Evolutionary conservation across 2,329 filamentous ascomycete species (phyloP).

Genomic region (Madurella mycetomatis): DNA sequence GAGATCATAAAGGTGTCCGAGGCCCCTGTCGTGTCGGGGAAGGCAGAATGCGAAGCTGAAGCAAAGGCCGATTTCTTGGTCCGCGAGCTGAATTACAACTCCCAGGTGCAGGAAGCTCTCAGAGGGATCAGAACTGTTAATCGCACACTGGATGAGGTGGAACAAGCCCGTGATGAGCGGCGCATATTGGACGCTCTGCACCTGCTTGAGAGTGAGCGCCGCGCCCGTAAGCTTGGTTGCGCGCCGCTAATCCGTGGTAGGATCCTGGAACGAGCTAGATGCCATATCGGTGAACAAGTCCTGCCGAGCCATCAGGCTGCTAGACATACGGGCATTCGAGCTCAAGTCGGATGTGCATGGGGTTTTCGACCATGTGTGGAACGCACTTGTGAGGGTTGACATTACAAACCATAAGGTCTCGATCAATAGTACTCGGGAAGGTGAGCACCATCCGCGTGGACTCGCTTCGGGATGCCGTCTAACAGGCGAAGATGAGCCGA

Average conservation of each 20-base stretch:
- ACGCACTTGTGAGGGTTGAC: conserved; percentile 60
- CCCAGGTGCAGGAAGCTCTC: conserved; percentile 51
- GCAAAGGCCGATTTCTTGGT: conserved; percentile 53
- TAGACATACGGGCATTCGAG: conserved; percentile 61
- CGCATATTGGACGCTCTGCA: conserved; percentile 54
- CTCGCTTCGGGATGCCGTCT: conserved; percentile 20
- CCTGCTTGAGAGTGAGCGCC: conserved; percentile 49
- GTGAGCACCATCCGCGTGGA: conserved; percentile 34
- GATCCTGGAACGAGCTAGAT: conserved; percentile 55
- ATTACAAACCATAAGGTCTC: conserved; percentile 49
- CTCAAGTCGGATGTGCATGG: conserved; percentile 63
- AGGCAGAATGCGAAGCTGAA: conserved; percentile 49
- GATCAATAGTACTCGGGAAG: conserved; percentile 49
- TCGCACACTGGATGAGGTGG: conserved; percentile 57
- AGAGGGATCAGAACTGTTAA: conserved; percentile 53
- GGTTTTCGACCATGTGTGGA: conserved; percentile 67
- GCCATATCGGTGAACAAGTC: conserved; percentile 57
- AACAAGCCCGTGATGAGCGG: conserved; percentile 50
- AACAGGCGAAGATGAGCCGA: conserved; percentile 41
- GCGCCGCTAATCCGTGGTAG: conserved; percentile 34
- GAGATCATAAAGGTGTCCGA: conserved; percentile 78
- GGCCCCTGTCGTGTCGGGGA: conserved; percentile 50
- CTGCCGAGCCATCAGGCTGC: conserved; percentile 58
- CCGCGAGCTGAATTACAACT: conserved; percentile 55
- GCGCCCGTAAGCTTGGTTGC: neutral